phyloP scores from a whole-genome alignment of 2,329 filamentous ascomycete genomes.

The Penicillium sp. region DNA sequence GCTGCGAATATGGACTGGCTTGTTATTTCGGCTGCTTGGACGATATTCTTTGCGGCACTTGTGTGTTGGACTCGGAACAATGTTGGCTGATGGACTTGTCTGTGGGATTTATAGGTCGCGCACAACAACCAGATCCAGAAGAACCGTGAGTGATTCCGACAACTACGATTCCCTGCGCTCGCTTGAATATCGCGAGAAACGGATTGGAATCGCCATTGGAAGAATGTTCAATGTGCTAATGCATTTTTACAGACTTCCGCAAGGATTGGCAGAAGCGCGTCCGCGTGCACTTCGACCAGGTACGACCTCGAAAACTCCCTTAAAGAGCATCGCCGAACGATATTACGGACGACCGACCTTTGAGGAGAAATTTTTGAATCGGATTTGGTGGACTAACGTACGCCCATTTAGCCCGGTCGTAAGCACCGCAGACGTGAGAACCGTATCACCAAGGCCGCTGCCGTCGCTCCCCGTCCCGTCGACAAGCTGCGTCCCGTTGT shows the following conservation, averaged over 20 bases:
- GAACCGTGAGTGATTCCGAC: conserved; percentile 66
- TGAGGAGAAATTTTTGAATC: conserved; percentile 15
- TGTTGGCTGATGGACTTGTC: conserved; percentile 24
- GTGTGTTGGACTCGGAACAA: conserved; percentile 16
- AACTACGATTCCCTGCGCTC: neutral
- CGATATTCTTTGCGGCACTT: conserved; percentile 8
- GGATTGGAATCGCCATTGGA: conserved; percentile 19
- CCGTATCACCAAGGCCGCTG: conserved; percentile 90
- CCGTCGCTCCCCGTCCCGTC: conserved; percentile 91
- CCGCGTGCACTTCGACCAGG: conserved; percentile 99
- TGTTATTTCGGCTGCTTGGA: conserved; percentile 9
- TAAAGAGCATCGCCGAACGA: conserved; percentile 11
- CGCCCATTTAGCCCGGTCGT: conserved; percentile 71
- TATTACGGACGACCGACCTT: conserved; percentile 13
- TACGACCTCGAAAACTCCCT: conserved; percentile 52
- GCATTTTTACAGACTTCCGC: conserved; percentile 71
- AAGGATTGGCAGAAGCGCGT: conserved; percentile 99
- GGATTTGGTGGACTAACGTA: conserved; percentile 31
- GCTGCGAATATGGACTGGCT: conserved; percentile 16
- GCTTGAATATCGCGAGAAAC: conserved; percentile 13
- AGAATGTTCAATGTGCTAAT: conserved; percentile 24
- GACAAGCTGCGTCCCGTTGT: conserved; percentile 96
- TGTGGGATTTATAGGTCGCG: conserved; percentile 68
- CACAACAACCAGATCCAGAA: conserved; percentile 98
- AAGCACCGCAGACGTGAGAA: conserved; percentile 90